A percentile compares a stretch with the other conserved stretches of the same genome.
phyloP scores from a whole-genome alignment of 208 protist genomes.

The Porcisia hertigi region DNA sequence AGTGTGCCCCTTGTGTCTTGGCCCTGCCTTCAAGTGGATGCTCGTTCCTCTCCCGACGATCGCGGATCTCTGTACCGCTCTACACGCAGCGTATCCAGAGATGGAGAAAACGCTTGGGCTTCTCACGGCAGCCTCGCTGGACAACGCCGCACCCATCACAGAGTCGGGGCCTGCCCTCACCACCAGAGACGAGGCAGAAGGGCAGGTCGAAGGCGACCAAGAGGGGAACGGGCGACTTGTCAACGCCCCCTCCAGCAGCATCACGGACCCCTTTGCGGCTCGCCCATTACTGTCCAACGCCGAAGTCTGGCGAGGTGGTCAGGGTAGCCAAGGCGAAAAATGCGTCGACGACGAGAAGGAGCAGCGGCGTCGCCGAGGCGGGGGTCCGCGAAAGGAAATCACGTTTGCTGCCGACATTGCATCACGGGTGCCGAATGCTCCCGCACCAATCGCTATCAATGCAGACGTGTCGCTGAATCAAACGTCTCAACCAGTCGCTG shows the following conservation, averaged over 20 bases:
- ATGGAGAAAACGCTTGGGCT: slow-evolving; percentile 26
- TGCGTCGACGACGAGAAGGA: slow-evolving; percentile 13
- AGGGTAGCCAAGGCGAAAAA: slow-evolving; percentile 9
- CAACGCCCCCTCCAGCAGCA: neutral
- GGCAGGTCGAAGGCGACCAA: neutral
- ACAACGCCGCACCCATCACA: neutral
- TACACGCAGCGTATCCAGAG: slow-evolving; percentile 19
- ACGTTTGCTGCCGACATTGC: slow-evolving; percentile 26
- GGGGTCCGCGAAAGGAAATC: slow-evolving; percentile 24
- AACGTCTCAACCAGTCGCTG: neutral
- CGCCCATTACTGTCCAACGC: neutral
- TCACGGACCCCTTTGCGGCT: neutral
- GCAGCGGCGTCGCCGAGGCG: slow-evolving; percentile 17
- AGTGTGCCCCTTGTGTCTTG: slow-evolving; percentile 61
- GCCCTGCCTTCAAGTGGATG: slow-evolving; percentile 74
- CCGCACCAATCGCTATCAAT: neutral
- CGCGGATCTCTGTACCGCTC: slow-evolving; percentile 34
- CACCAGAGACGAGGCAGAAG: neutral
- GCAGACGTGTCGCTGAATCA: neutral
- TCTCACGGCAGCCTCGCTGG: neutral
- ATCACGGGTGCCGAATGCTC: neutral
- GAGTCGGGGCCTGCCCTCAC: no score
- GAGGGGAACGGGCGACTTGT: neutral
- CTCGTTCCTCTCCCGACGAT: slow-evolving; percentile 53
- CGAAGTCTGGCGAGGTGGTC: neutral